Base-by-base conservation (phyloP, 345 rosid genomes). In the Trapa bicornis region DNA sequence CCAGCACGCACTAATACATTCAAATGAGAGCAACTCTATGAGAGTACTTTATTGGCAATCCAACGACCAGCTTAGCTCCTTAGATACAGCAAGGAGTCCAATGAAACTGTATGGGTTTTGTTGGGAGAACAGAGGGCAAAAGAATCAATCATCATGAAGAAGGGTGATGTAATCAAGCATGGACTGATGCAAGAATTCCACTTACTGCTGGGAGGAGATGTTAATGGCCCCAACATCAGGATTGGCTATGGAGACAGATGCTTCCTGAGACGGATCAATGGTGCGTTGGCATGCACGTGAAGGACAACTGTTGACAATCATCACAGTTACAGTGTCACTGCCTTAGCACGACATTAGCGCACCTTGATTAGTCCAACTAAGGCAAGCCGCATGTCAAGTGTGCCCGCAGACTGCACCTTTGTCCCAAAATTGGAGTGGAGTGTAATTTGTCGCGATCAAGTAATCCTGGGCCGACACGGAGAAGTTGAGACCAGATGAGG, bases 211-310 rank as follows among this genome's bases (percentile, higher is more conserved):
- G 37, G 36, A 66, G 37, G 42, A 43, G 17, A 67, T 61, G 38
- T 67, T 47, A 16, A 72, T 72, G n/a, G 3, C 64, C 9, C 71
- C 47, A 3, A 47, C 64, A 9, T 37, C 65, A 5, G 67, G 71
- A 50, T 12, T 48, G 1, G 57, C 64, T 0, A 61, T 67, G 47
- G 53, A 39, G 37, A 71, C 67, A 32, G 48, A 72, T 22, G 75
- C 64, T 67, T 67, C 70, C 63, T 50, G 12, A 36, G 71, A 72
- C 35, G 67, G 62, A 48, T 72, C 47, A 12, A 72, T 72, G 52
- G 75, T 72, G 65, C 70, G 52, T 14, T 0, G 37, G 62, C 75
- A 72, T 0, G 1, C 62, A 32, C 60, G 67, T 5, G 66, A 13
- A 7, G 67, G 47, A 63, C 75, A 72, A 33, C 3, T 66, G 22